Conservation (phyloP, 108 stramenopile species). For the Pseudonitzschia multistriata region DNA sequence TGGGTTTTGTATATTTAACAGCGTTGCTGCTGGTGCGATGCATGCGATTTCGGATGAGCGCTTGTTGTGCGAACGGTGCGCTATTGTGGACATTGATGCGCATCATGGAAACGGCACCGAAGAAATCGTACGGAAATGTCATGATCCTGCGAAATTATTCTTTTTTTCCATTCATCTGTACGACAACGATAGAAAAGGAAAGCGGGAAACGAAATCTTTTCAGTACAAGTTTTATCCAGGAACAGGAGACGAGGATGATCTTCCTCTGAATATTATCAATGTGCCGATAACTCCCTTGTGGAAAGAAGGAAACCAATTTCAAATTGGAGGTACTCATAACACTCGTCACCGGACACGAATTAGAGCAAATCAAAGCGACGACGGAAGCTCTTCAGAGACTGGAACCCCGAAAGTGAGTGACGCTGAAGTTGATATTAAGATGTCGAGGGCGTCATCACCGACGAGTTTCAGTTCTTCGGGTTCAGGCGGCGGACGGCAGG, state of each 20-base stretch:
- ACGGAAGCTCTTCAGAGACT: slow-evolving; percentile 31
- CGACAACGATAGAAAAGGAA: slow-evolving; percentile 78
- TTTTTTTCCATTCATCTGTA: slow-evolving; percentile 94
- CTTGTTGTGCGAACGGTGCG: slow-evolving; percentile 77
- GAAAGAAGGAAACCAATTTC: slow-evolving; percentile 51
- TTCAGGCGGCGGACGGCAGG: slow-evolving; percentile 45
- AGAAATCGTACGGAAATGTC: slow-evolving; percentile 89
- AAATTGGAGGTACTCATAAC: slow-evolving; percentile 37
- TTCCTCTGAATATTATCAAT: slow-evolving; percentile 93
- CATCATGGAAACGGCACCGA: slow-evolving; percentile 99
- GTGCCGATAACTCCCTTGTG: slow-evolving; percentile 92
- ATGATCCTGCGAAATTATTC: slow-evolving; percentile 83
- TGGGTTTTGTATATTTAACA: slow-evolving; percentile 99
- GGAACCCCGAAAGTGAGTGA: slow-evolving; percentile 38
- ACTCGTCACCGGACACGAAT: slow-evolving; percentile 49
- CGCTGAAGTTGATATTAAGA: slow-evolving; percentile 25
- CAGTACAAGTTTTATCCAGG: slow-evolving; percentile 95
- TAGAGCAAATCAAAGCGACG: slow-evolving; percentile 15
- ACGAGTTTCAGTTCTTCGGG: slow-evolving; percentile 36
- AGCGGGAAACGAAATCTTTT: slow-evolving; percentile 40
- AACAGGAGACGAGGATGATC: slow-evolving; percentile 87
- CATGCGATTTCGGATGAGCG: slow-evolving; percentile 90
- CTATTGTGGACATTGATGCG: slow-evolving; percentile 97
- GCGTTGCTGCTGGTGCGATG: slow-evolving; percentile 95
- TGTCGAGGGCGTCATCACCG: slow-evolving; percentile 35